phyloP scores from a whole-genome alignment of 768 basidiomycete genomes.

The Suillus subaureus region DNA sequence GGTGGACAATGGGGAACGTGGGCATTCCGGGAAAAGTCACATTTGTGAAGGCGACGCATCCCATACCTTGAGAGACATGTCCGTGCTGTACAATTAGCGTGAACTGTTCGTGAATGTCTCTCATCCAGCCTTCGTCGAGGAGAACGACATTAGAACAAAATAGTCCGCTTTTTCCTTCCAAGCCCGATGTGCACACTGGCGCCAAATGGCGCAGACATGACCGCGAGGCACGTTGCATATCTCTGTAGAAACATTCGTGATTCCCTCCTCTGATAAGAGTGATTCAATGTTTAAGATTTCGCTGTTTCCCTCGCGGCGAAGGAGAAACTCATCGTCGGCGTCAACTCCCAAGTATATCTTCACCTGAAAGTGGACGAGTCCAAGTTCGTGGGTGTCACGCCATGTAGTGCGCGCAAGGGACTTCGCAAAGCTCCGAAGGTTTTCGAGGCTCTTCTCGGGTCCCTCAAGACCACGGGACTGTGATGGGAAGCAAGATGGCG shows the following conservation, averaged over 20 bases:
- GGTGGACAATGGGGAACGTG: slow-evolving; percentile 60
- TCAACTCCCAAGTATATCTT: slow-evolving; percentile 58
- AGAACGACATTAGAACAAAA: slow-evolving; percentile 48
- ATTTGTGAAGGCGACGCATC: slow-evolving; percentile 61
- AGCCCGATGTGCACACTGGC: slow-evolving; percentile 49
- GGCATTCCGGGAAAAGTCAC: slow-evolving; percentile 60
- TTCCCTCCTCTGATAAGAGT: slow-evolving; percentile 39
- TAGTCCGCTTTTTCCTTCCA: slow-evolving; percentile 53
- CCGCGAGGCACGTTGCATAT: slow-evolving; percentile 44
- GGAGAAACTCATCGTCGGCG: slow-evolving; percentile 46
- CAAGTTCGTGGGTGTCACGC: slow-evolving; percentile 39
- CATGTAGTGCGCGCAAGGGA: slow-evolving; percentile 50
- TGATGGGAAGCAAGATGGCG: slow-evolving; percentile 60
- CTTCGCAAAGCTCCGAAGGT: slow-evolving; percentile 44
- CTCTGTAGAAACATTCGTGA: slow-evolving; percentile 40
- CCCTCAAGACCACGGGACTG: slow-evolving; percentile 45
- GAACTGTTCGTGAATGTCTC: slow-evolving; percentile 43
- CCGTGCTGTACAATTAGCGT: slow-evolving; percentile 29
- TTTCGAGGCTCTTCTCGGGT: slow-evolving; percentile 41
- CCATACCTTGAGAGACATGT: slow-evolving; percentile 47
- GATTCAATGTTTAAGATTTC: slow-evolving; percentile 30
- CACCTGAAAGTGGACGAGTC: slow-evolving; percentile 36
- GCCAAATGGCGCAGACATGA: slow-evolving; percentile 56
- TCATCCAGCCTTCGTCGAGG: slow-evolving; percentile 55
- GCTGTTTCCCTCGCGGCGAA: slow-evolving; percentile 15